phyloP scores from a whole-genome alignment of 2,329 filamentous ascomycete species.

The Cadophora malorum region DNA sequence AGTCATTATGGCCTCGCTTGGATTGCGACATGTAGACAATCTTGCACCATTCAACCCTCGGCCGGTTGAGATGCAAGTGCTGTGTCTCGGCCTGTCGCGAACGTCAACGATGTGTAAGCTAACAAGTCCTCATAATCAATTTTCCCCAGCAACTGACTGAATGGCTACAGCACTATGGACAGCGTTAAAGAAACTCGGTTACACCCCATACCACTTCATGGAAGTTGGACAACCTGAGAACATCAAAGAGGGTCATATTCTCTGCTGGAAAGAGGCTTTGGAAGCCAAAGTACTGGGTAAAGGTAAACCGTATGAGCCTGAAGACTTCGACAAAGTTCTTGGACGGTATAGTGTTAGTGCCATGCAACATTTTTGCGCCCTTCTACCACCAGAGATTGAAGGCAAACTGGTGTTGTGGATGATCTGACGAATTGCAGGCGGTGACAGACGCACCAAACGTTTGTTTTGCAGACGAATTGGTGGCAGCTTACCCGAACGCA shows the following conservation, averaged over 20 bases:
- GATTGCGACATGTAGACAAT: slow-evolving; percentile 6
- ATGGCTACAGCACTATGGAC: neutral
- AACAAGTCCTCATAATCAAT: no score
- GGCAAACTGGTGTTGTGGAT: neutral
- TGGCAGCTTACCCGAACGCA: slow-evolving; percentile 7
- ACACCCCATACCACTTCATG: slow-evolving; percentile 11
- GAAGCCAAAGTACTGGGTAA: neutral
- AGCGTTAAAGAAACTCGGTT: slow-evolving; percentile 9
- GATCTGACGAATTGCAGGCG: neutral
- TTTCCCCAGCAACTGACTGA: neutral
- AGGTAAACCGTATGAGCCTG: slow-evolving; percentile 1
- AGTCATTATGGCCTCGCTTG: neutral
- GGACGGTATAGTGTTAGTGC: slow-evolving; percentile 6
- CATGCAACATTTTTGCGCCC: neutral
- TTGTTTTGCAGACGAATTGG: slow-evolving; percentile 8
- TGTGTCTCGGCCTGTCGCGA: slow-evolving; percentile 13
- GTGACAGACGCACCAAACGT: slow-evolving; percentile 18
- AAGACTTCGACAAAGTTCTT: slow-evolving; percentile 8
- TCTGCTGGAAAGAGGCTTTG: slow-evolving; percentile 17
- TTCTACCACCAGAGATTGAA: neutral
- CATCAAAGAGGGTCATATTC: slow-evolving; percentile 2
- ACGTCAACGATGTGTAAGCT: slow-evolving; percentile 15
- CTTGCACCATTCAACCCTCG: neutral
- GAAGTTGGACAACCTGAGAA: slow-evolving; percentile 8
- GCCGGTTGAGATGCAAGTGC: slow-evolving; percentile 15